Percentiles rank a stretch among this genome's conserved stretches.
phyloP scores from a whole-genome alignment of 371 early-diverging fungal genomes.

The Mortierella sp. region DNA sequence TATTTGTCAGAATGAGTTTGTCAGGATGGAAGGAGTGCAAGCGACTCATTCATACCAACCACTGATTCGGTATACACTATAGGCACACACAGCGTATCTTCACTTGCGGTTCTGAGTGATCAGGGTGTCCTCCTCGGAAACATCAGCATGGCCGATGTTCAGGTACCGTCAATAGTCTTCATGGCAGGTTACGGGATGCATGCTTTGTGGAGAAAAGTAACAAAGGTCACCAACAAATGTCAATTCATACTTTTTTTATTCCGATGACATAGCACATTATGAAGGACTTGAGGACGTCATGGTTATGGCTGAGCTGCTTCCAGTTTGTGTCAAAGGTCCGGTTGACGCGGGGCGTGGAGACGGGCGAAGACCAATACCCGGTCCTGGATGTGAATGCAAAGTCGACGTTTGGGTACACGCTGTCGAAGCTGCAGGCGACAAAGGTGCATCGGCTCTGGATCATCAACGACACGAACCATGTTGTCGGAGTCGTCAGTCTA shows the following conservation, averaged over 20 bases:
- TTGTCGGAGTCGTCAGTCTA: conserved; percentile 78
- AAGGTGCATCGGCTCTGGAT: conserved; percentile 90
- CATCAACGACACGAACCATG: conserved; percentile 65
- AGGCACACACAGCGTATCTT: conserved; percentile 72
- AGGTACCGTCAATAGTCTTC: conserved; percentile 50
- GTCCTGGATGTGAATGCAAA: conserved; percentile 83
- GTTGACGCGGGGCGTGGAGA: conserved; percentile 44
- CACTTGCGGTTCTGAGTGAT: conserved; percentile 71
- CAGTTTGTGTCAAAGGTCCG: conserved; percentile 56
- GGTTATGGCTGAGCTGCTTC: conserved; percentile 55
- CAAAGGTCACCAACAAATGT: no score
- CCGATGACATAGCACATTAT: conserved; percentile 26
- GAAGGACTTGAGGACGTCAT: conserved; percentile 50
- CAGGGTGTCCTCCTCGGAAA: conserved; percentile 75
- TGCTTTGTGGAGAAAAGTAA: no score
- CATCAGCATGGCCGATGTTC: conserved; percentile 80
- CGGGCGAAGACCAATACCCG: conserved; percentile 75
- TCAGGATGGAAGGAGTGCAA: not conserved
- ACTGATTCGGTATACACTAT: not conserved
- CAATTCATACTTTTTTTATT: not conserved
- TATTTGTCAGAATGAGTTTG: not conserved
- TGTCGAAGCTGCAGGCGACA: conserved; percentile 85
- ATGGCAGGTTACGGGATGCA: not conserved
- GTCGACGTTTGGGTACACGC: conserved; percentile 75
- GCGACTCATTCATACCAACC: not conserved